These are phyloP conservation scores for Ophioceras dolichostomum DNA, from an alignment of 2,329 filamentous ascomycete species.

Conservation along the genomic window DNA sequence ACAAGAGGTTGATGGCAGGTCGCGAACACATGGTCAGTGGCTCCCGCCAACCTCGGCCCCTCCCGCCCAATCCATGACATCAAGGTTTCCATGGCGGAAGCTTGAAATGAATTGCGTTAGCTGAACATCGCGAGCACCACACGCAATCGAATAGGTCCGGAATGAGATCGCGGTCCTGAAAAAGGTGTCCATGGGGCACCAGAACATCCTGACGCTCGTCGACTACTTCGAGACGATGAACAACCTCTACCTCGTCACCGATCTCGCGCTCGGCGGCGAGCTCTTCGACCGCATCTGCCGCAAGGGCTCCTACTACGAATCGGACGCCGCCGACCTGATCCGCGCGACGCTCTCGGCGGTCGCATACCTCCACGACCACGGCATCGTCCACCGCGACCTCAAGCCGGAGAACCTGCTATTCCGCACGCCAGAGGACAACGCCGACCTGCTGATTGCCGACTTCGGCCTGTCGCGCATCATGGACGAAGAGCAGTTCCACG, in stretches of 20 bases:
- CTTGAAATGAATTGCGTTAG: neutral
- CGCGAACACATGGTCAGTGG: conserved; percentile 84
- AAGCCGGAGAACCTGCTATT: conserved; percentile 98
- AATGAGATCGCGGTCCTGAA: conserved; percentile 98
- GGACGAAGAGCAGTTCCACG: conserved; percentile 98
- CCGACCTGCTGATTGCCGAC: conserved; percentile 91
- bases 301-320: conserved; percentile 97
- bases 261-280: conserved; percentile 90
- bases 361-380: conserved; percentile 95
- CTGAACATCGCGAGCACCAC: too few relatives aligned
- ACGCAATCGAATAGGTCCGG: conserved; percentile 77
- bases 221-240: conserved; percentile 99
- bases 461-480: conserved; percentile 95
- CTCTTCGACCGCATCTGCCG: conserved; percentile 97
- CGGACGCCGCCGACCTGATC: conserved; percentile 89
- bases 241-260: conserved; percentile 95
- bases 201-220: conserved; percentile 93
- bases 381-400: conserved; percentile 93
- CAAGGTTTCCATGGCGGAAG: too few relatives aligned
- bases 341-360: conserved; percentile 93
- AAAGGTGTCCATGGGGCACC: conserved; percentile 96
- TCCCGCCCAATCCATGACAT: too few relatives aligned
- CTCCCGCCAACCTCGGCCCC: too few relatives aligned
- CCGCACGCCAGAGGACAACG: conserved; percentile 93
- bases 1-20: conserved; percentile 95